phyloP scores from a whole-genome alignment of 2,329 filamentous ascomycete species.

The Phaeophleospora eucalypticola region DNA sequence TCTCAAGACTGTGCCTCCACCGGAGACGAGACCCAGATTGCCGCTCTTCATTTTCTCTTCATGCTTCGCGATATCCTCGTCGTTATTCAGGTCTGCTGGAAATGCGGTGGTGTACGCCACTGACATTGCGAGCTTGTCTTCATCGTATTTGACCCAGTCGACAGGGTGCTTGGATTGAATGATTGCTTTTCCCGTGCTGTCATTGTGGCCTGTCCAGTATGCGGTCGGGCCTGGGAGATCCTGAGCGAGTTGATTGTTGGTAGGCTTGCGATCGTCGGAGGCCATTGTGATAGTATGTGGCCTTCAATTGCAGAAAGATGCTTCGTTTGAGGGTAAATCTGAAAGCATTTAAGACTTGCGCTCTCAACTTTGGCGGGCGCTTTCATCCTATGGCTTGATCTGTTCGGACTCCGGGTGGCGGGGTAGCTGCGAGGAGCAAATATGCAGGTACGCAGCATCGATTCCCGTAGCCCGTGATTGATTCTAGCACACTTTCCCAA shows the following conservation, averaged over 20 bases:
- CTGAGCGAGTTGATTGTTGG: constrained; percentile 27
- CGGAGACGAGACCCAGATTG: constrained; percentile 49
- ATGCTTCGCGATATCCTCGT: constrained; percentile 48
- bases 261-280: constrained; percentile 23
- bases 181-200: constrained; percentile 31
- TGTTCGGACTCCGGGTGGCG: constrained; percentile 7
- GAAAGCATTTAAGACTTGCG: too few relatives aligned
- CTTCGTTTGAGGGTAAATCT: too few relatives aligned
- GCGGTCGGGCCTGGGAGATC: constrained; percentile 31
- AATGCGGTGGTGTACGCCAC: constrained; percentile 52
- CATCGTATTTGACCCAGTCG: constrained; percentile 33
- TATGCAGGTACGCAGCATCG: constrained; percentile 5
- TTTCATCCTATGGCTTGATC: background rate
- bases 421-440: constrained; percentile 10
- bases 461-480: background rate
- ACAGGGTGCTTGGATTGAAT: constrained; percentile 31
- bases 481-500: background rate
- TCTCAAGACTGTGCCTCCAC: constrained; percentile 47
- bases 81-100: constrained; percentile 45
- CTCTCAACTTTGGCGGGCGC: background rate
- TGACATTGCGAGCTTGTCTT: constrained; percentile 47
- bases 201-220: constrained; percentile 34
- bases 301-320: too few relatives aligned
- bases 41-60: constrained; percentile 37
- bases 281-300: constrained; percentile 2